phyloP scores from a whole-genome alignment of 495 filamentous ascomycete genomes.

The Xylaria acuta region DNA sequence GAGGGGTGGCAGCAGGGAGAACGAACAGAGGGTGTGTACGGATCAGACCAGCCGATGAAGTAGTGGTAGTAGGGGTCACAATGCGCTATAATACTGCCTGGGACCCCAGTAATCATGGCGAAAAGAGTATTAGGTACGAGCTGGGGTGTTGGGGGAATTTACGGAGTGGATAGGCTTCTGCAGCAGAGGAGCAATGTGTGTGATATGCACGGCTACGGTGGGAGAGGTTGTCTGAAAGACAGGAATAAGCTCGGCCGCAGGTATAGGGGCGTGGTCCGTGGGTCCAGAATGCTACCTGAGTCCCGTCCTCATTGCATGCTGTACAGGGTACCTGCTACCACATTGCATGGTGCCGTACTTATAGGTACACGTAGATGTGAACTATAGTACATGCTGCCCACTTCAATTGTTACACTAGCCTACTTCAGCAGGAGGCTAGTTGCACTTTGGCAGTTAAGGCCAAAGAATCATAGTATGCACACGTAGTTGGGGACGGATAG shows the following conservation, averaged over 20 bases:
- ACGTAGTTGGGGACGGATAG: neutral
- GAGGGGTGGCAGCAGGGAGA: conserved; percentile 16
- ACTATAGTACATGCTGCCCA: neutral
- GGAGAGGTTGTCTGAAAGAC: conserved; percentile 13
- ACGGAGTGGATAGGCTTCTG: conserved; percentile 7
- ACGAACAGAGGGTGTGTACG: conserved; percentile 10
- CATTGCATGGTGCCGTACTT: neutral
- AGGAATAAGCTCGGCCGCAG: conserved; percentile 12
- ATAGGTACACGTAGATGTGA: neutral
- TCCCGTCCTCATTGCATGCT: too few relatives aligned
- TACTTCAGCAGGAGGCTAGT: neutral
- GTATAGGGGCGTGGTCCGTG: conserved; percentile 10
- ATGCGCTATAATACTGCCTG: neutral
- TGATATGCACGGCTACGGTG: conserved; percentile 15
- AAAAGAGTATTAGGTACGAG: neutral
- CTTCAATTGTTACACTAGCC: neutral
- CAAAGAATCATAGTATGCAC: neutral
- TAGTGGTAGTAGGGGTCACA: neutral
- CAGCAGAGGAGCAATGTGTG: conserved; percentile 2
- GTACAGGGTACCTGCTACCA: conserved; percentile 1
- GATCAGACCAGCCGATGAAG: neutral
- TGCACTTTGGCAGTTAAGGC: neutral
- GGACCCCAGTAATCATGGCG: conserved; percentile 14
- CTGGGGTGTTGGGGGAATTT: conserved; percentile 15
- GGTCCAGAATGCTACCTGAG: neutral